Evolutionary conservation across 1,139 yeast species (phyloP), one percentile per base, ranked within the genome.

Genomic region (Saccharomyces hybrid): DNA sequence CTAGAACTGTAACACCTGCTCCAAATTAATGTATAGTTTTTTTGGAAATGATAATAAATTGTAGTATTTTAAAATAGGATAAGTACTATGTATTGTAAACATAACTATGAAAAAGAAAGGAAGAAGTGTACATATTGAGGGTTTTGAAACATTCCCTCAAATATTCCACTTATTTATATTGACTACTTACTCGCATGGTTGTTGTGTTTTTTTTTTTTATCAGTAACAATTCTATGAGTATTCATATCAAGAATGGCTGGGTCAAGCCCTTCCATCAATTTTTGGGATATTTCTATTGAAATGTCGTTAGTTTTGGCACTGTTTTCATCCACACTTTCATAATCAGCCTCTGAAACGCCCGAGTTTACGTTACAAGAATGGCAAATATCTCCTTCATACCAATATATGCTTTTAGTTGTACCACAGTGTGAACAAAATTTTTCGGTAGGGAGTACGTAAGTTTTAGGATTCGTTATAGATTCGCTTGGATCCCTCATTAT

Each of bases 381-480:
- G 49, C 69, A 65, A 7, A 58, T 29, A 7, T 52, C 32, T 7
- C 52, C 32, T 2, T 44, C 47, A 50, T 56, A 60, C 69, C 69
- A 65, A 46, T 51, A 60, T 5, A 63, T 49, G 8, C 58, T 54
- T 7, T 29, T 48, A 4, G 27, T 50, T 11, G 56, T 56, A 2
- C 53, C 48, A 49, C 69, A 64, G 9, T 42, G 34, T 8, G 31
- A 31, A 34, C 66, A 64, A 6, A 44, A 55, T 24, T 34, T 51
- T 24, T 31, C 34, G 47, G 19, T 16, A 27, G 6, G 53, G 14
- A 7, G 47, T 5, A 26, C 26, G 49, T 2, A 4, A 16, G 11
- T 46, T 29, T 14, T 48, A 16, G n/a, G 27, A 4, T n/a, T 19
- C 41, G 4, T 26, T 16, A 11, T 28, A 11, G 11, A 27, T 9